phyloP scores from a whole-genome alignment of 164 flowering plant species.

The Umbilicus rupestris region DNA sequence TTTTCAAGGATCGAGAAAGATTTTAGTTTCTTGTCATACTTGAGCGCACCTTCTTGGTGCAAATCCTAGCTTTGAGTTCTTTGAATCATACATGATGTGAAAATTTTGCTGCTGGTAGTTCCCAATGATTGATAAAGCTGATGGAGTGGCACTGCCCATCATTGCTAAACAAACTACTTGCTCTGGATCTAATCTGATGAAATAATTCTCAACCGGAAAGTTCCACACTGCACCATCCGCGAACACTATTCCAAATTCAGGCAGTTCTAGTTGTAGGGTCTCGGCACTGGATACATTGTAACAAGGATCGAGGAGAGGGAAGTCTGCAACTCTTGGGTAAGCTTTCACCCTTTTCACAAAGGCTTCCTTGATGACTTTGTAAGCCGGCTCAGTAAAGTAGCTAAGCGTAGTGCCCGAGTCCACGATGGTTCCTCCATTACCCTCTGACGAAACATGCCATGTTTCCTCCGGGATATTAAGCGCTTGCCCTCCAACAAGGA shows the following conservation, averaged over 20 bases:
- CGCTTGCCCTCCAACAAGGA: conserved; percentile 65
- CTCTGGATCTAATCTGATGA: conserved; percentile 55
- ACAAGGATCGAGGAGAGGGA: conserved; percentile 63
- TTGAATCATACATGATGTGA: conserved; percentile 74
- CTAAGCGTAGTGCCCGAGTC: conserved; percentile 93
- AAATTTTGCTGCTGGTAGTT: conserved; percentile 98
- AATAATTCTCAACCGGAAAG: conserved; percentile 80
- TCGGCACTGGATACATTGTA: conserved; percentile 77
- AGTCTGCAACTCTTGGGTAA: conserved; percentile 40
- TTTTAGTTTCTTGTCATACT: conserved; percentile 18
- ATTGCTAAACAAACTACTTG: conserved; percentile 76
- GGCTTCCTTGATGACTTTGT: conserved; percentile 51
- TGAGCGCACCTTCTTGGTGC: conserved; percentile 79
- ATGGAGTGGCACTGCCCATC: conserved; percentile 45
- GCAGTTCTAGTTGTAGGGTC: conserved; percentile 34
- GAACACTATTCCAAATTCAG: conserved; percentile 61
- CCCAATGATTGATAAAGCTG: conserved; percentile 74
- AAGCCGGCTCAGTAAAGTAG: conserved; percentile 78
- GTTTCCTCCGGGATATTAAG: conserved; percentile 55
- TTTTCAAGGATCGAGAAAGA: conserved; percentile 9
- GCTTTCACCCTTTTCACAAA: conserved; percentile 46
- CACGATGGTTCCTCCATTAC: conserved; percentile 71
- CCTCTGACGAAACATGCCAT: conserved; percentile 50
- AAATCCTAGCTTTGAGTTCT: conserved; percentile 77
- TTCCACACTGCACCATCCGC: conserved; percentile 81